These are phyloP conservation scores for Claviceps cyperi DNA, from an alignment of 2,329 filamentous ascomycete species.

Conservation along the genomic window DNA sequence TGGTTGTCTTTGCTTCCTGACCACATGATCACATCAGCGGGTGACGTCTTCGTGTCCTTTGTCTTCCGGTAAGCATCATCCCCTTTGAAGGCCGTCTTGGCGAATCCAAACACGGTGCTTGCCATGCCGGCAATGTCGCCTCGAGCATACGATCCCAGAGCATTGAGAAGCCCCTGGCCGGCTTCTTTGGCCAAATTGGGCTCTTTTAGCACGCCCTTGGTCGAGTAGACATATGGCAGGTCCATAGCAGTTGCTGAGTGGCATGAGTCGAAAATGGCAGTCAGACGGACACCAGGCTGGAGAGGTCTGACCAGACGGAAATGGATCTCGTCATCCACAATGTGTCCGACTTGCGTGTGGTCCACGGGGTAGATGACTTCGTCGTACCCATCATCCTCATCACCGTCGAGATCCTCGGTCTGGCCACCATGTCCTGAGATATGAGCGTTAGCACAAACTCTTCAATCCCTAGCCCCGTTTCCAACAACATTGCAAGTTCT, in stretches of 20 bases:
- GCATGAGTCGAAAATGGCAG: slow-evolving; percentile 70
- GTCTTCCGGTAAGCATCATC: slow-evolving; percentile 68
- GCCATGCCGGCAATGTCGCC: slow-evolving; percentile 76
- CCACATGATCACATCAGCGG: slow-evolving; percentile 96
- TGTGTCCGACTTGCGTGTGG: slow-evolving; percentile 53
- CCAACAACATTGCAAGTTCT: neutral
- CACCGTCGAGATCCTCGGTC: slow-evolving; percentile 56
- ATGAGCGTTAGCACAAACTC: neutral
- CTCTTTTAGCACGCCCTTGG: slow-evolving; percentile 67
- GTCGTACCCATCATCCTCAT: slow-evolving; percentile 65
- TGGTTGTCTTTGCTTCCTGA: slow-evolving; percentile 92
- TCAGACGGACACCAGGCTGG: slow-evolving; percentile 68
- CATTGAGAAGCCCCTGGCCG: slow-evolving; percentile 53
- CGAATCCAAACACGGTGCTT: slow-evolving; percentile 63
- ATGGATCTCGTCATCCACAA: slow-evolving; percentile 69
- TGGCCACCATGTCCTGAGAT: slow-evolving; percentile 58
- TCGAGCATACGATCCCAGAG: slow-evolving; percentile 65
- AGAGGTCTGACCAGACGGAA: slow-evolving; percentile 63
- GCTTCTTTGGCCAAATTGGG: slow-evolving; percentile 71
- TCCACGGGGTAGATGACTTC: slow-evolving; percentile 71
- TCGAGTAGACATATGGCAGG: slow-evolving; percentile 67
- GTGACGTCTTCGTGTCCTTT: slow-evolving; percentile 77
- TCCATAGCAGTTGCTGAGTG: slow-evolving; percentile 68
- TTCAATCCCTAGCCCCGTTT: neutral
- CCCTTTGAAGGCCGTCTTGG: slow-evolving; percentile 75